phyloP scores from a whole-genome alignment of 176 grass and related monocot species.

The Oryza australiensis region DNA sequence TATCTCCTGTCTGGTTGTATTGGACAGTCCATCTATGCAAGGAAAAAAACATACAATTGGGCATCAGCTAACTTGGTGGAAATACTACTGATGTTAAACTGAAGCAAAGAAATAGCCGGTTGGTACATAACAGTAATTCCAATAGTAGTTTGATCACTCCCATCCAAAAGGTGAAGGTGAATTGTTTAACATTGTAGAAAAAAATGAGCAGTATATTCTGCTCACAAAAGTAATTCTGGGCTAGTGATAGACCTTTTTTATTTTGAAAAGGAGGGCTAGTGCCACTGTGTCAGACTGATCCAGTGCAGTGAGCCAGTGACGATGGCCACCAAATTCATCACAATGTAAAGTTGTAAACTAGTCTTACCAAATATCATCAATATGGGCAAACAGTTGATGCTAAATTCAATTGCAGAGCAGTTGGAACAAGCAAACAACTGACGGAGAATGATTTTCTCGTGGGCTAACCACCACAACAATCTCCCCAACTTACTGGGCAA shows the following conservation, averaged over 20 bases:
- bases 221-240: background rate
- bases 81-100: constrained; percentile 9
- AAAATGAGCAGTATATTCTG: background rate
- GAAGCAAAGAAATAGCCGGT: constrained; percentile 26
- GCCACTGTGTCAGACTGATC: background rate
- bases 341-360: background rate
- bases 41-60: constrained; percentile 34
- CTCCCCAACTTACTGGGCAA: background rate
- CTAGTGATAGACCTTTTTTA: background rate
- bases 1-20: constrained; percentile 38
- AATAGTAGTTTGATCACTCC: background rate
- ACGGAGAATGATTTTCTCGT: background rate
- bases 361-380: background rate
- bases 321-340: background rate
- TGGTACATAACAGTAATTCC: background rate
- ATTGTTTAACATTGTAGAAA: background rate
- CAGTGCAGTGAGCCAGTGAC: background rate
- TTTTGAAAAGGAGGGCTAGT: no score
- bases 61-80: background rate
- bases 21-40: constrained; percentile 50
- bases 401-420: constrained; percentile 25
- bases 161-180: background rate
- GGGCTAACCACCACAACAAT: constrained; percentile 24
- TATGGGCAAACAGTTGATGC: background rate
- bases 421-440: constrained; percentile 2